Evolutionary conservation across 176 grass and related monocot species (phyloP).

Genomic region (Cenchrus americanus): DNA sequence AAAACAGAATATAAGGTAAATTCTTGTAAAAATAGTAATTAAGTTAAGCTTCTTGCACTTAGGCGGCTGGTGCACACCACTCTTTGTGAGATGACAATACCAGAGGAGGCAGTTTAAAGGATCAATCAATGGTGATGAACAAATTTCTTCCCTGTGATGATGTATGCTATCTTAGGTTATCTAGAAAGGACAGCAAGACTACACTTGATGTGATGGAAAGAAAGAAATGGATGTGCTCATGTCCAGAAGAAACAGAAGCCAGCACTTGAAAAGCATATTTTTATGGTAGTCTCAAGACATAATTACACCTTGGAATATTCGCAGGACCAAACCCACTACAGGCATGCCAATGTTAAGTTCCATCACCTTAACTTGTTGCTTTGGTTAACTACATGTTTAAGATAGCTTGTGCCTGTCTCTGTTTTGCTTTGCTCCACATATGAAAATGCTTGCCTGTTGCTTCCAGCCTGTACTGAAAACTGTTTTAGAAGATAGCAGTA

Average conservation of each 20-base stretch:
- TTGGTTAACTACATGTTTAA: slow-evolving; percentile 29
- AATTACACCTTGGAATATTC: slow-evolving; percentile 53
- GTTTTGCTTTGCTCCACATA: neutral
- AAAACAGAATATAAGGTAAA: neutral
- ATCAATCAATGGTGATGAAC: slow-evolving; percentile 16
- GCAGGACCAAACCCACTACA: slow-evolving; percentile 44
- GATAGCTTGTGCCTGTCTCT: slow-evolving; percentile 26
- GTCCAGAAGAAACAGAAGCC: slow-evolving; percentile 20
- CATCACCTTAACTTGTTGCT: slow-evolving; percentile 30
- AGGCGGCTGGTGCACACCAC: neutral
- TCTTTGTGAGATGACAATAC: slow-evolving; percentile 5
- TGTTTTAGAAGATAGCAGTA: slow-evolving; percentile 26
- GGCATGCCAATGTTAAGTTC: slow-evolving; percentile 23
- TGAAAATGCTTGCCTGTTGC: slow-evolving; percentile 1
- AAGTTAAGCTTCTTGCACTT: neutral
- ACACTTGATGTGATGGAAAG: neutral
- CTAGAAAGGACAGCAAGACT: slow-evolving; percentile 18
- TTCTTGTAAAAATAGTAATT: neutral
- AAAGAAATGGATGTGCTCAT: slow-evolving; percentile 24
- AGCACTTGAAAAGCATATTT: slow-evolving; percentile 34
- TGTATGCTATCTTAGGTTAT: slow-evolving; percentile 9
- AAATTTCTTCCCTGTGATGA: slow-evolving; percentile 30
- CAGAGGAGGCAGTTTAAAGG: neutral
- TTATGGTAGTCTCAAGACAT: slow-evolving; percentile 34
- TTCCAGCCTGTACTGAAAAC: slow-evolving; percentile 25